These are phyloP conservation scores for Cladosporium sp. DNA, from an alignment of 2,329 filamentous ascomycete genomes.

Conservation along the genomic window DNA sequence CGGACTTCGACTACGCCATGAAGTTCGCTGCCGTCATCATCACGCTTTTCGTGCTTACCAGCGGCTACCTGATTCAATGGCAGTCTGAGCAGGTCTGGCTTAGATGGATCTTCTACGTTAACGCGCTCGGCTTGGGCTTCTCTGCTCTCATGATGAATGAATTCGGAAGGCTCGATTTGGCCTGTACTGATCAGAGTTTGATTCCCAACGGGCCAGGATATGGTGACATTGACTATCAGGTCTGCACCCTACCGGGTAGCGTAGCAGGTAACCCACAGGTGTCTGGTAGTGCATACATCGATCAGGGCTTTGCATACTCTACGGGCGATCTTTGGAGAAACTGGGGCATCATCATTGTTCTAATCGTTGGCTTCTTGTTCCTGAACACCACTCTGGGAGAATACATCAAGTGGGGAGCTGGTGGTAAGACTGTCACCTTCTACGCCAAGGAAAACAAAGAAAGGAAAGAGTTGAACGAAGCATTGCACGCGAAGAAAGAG, in stretches of 20 bases:
- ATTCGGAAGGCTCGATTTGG: constrained; percentile 65
- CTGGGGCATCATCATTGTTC: constrained; percentile 71
- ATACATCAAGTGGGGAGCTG: constrained; percentile 70
- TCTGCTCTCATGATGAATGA: constrained; percentile 82
- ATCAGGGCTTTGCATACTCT: constrained; percentile 62
- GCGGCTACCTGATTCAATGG: constrained; percentile 80
- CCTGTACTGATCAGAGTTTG: constrained; percentile 63
- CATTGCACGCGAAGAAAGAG: constrained; percentile 57
- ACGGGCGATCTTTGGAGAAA: constrained; percentile 72
- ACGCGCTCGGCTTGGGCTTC: constrained; percentile 70
- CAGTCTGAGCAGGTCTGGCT: constrained; percentile 70
- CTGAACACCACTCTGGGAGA: constrained; percentile 77
- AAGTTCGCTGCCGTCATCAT: constrained; percentile 75
- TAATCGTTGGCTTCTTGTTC: constrained; percentile 71
- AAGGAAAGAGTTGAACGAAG: constrained; percentile 60
- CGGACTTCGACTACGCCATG: constrained; percentile 80
- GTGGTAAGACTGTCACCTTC: constrained; percentile 74
- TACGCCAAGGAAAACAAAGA: constrained; percentile 69
- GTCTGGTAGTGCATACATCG: constrained; percentile 65
- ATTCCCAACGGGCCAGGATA: constrained; percentile 70
- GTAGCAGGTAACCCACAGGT: constrained; percentile 60
- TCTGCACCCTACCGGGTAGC: constrained; percentile 75
- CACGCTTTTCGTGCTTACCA: constrained; percentile 75
- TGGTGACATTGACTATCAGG: constrained; percentile 66
- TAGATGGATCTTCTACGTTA: constrained; percentile 76